Base-by-base conservation (phyloP, 1,284 basidiomycete genomes). In the Malassezia arunalokei region DNA sequence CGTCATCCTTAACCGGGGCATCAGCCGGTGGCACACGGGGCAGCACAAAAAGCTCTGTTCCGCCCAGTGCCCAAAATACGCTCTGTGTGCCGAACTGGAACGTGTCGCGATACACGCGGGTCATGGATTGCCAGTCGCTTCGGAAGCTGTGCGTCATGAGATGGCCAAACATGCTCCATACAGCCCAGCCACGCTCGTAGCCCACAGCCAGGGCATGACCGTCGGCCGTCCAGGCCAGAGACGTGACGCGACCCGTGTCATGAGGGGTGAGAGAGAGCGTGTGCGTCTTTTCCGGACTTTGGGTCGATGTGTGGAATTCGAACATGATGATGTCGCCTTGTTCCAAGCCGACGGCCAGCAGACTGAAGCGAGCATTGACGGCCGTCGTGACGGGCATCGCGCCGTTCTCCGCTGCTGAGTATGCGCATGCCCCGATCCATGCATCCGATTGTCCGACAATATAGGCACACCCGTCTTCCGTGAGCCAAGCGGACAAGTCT, bases 141-240 rank as follows among this genome's bases (percentile, higher is more conserved):
- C 87, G 74, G 84, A 82, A 24, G 78, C 81, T 68, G 58, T 76
- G 82, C 83, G 6, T 83, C 83, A 51, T 88, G 77, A 73, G 89
- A 84, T 56, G 89, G 9, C 94, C 91, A 27, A 87, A 86, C 30
- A 92, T 83, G 68, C 86, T 91, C 78, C 90, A 89, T 4, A 94
- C 79, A 0, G 84, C 86, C 86, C 90, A 94, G 4, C 89, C 91
- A 52, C 81, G 75, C 57, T 83, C 79, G 83, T 88, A 96, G 0
- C 87, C 91, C 0, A 90, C 87, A n/a, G 90, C 91, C n/a, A 98
- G 78, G 1, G 87, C 88, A 74, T 94, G 89, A 1, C 92, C 94
- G 74, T 99, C 94, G 84, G 91, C 87, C n/a, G 68, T 64, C 64
- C 62, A 68, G 6, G 52, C 40, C 72, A 95, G 78, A 11, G 81